These are phyloP conservation scores for Magnolia kwangsiensis DNA, from an alignment of 164 flowering plant genomes.

Conservation along the genomic window DNA sequence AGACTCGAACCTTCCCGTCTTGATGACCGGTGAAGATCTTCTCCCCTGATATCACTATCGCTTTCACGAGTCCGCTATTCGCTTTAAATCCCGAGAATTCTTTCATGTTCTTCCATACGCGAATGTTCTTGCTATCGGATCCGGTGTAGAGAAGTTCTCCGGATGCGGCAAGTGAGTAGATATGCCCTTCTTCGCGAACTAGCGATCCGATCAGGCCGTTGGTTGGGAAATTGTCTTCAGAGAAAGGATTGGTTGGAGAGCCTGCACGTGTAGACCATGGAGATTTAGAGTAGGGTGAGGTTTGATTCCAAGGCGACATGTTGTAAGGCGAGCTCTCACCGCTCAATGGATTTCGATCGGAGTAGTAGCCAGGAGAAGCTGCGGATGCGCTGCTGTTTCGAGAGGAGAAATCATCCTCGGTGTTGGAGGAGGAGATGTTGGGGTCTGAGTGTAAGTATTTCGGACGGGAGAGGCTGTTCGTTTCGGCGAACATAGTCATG, in stretches of 20 bases:
- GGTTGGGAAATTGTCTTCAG: conserved; percentile 17
- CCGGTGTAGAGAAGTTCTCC: conserved; percentile 78
- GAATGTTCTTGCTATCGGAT: conserved; percentile 93
- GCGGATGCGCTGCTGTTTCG: conserved; percentile 31
- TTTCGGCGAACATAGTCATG: conserved; percentile 5
- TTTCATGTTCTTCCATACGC: conserved; percentile 73
- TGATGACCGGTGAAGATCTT: conserved; percentile 90
- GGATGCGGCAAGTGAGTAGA: conserved; percentile 66
- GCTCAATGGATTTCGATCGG: conserved; percentile 18
- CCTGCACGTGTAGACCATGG: conserved; percentile 31
- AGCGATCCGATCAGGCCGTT: conserved; percentile 60
- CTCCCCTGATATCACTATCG: conserved; percentile 61
- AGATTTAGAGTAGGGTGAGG: conserved; percentile 37
- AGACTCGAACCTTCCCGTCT: conserved; percentile 80
- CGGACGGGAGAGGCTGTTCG: background rate
- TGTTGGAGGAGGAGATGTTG: conserved; percentile 3
- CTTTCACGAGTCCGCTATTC: conserved; percentile 77
- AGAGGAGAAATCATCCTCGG: conserved; percentile 11
- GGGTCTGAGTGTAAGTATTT: conserved; percentile 28
- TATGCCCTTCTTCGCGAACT: conserved; percentile 82
- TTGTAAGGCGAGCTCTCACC: conserved; percentile 33
- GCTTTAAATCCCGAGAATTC: conserved; percentile 74
- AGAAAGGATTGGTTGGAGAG: conserved; percentile 8
- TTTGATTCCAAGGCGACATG: conserved; percentile 49
- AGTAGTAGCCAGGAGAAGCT: conserved; percentile 18